Evolutionary conservation across 2,329 filamentous ascomycete species (phyloP), one percentile per base, ranked within the genome.

Genomic region (Scedosporium boydii): DNA sequence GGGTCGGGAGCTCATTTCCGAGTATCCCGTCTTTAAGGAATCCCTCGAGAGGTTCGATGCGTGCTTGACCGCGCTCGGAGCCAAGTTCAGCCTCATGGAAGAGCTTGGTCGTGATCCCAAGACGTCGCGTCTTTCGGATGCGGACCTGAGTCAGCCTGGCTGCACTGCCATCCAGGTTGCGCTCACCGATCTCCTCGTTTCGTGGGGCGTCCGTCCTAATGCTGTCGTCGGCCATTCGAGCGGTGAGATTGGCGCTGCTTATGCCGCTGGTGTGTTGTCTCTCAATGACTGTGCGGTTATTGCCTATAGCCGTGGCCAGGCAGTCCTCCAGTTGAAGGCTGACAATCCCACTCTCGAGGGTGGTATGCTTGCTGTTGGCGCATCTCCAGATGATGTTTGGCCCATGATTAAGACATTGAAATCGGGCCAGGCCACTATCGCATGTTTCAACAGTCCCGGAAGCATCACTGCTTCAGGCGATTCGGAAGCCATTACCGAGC

Each of bases 131-230:
- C 62, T 71, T 9, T 62, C 69, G 16, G 63, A 67, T 12, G 67
- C 72, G 1, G 65, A 68, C 9, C 58, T 71, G 12, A 71, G 70
- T 6, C 78, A 81, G 61, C 72, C 78, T 0, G 53, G 76, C 0
- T 79, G 72, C 44, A 79, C 77, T 1, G 76, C 76, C 0, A 21
- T 81, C 0, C 79, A 81, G 62, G 63, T 81, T 1, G 77, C 68
- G 1, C 66, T 80, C 1, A 69, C 77, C 1, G 70, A 77, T 12
- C 65, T 76, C 0, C 65, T 75, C 14, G 57, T 64, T n/a, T 63
- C 64, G 2, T 75, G 70, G 58, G 66, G 67, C 1, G 63, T 78
- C 3, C 61, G 55, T 0, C 72, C 73, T 0, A 51, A 66, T n/a
- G 64, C 65, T 12, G 71, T 75, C 1, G 68, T 73, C 0, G 75